Base-by-base conservation (phyloP, 2,329 filamentous ascomycete genomes). In the Alternaria sp. region DNA sequence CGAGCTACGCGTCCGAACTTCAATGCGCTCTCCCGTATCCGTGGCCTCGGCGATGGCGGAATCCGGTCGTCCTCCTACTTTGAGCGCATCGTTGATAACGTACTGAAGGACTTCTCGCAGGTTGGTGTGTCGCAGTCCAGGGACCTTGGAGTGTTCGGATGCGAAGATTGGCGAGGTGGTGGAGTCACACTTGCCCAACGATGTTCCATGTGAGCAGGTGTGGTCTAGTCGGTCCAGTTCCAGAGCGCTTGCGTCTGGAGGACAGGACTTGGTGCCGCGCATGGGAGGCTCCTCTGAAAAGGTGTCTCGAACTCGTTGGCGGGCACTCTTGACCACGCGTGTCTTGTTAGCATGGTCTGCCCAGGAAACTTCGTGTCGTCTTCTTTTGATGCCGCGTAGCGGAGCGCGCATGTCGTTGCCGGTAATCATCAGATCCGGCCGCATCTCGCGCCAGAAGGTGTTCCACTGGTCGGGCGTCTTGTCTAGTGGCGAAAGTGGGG, bases 31-130 rank as follows among this genome's bases (percentile, higher is more conserved):
- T 36, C 85, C 85, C 15, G 75, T 69, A 7, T 83, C 78, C 0
- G 81, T 85, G 52, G 83, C 81, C 58, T 80, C 74, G 5, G 82
- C 82, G 57, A 82, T 79, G 4, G 83, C 83, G n/a, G 83, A 85
- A 52, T 86, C 84, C 10, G 85, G 85, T 36, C 85, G 75, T 30
- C 85, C 84, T 23, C 85, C 85, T 11, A 85, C 80, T 67, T 85
- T 85, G 53, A 86, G 72, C 11, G 83, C 81, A 67, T 86, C 84
- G 63, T 84, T 85, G 66, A 86, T 81, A 11, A 86, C 83, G 61
- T 84, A 82, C 64, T 85, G 83, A 25, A 86, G 72, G 4, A 86
- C 79, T 57, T 86, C 83, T 12, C 83, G 80, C 12, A 86, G 63
- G 59, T 82, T 81, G 0, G 83, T 81, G 65, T 85, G 81, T 25